Evolutionary conservation across 805 yeast genomes (phyloP), one percentile per base, ranked within the genome.

Genomic region (Saccharomycopsis synnaedendra): DNA sequence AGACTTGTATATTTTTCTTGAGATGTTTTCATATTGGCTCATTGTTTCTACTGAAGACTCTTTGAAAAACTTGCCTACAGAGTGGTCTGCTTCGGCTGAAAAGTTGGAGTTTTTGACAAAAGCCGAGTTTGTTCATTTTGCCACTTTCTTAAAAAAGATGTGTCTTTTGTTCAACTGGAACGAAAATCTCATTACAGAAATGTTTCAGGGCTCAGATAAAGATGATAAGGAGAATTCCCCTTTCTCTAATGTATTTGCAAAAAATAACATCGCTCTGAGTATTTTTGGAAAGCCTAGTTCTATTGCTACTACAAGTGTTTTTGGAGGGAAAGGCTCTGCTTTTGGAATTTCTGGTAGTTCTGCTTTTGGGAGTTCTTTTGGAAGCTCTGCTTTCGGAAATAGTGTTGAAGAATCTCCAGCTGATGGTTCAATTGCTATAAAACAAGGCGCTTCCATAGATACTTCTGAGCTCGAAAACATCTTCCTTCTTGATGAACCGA

Each of bases 1-100:
- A 33, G 64, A 64, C 33, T 58, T 82, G 2, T 68, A 65, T 41
- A 58, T 80, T 0, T 74, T 79, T 50, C 68, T 81, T 49, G 86
- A 83, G 53, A 57, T 82, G 6, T 72, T 78, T 51, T 77, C 87
- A 1, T 82, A 79, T 56, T 75, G 84, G 75, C 61, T 84, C 39
- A 71, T 76, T 30, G 76, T 84, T 5, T 73, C 85, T 2, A 81
- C 77, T 54, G 94, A 85, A 57, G 63, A 66, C 7, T 89, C 80
- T 54, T 62, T 80, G 6, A 33, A 38, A 33, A 43, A 48, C 32
- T 29, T 44, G 7, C 44, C 38, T 4, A 36, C n/a, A 8, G n/a
- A 34, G n/a, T n/a, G 8, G 10, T 34, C 36, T 8, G n/a, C 36
- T 8, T n/a, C 10, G 36, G 3, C 8, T 9, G 42, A 45, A 3